Percentiles rank a stretch among this genome's conserved stretches.
These are phyloP conservation scores for Plasmodium sp. DNA, from an alignment of 169 alveolate genomes.

Conservation along the genomic window DNA sequence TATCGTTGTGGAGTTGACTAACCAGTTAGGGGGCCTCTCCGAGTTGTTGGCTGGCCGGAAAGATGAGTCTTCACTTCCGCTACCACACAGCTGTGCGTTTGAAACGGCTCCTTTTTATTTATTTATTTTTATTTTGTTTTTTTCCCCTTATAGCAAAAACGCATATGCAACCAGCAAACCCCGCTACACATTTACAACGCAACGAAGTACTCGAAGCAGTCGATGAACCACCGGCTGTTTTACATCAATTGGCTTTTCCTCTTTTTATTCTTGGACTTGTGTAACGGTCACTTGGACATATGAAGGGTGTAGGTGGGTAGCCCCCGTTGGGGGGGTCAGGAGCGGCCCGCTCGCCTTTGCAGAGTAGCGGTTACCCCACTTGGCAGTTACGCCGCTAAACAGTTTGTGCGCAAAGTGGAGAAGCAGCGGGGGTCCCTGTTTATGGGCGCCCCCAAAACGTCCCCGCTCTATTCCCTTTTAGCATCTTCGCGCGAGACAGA, in stretches of 20 bases:
- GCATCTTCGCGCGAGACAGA: neutral
- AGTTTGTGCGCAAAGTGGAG: neutral
- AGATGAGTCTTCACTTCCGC: neutral
- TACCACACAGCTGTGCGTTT: neutral
- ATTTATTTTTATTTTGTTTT: neutral
- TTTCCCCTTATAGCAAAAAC: slow-evolving; percentile 10
- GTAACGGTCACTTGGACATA: slow-evolving; percentile 78
- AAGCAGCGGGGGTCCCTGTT: neutral
- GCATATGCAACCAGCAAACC: slow-evolving; percentile 50
- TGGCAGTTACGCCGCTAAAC: neutral
- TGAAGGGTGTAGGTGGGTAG: neutral
- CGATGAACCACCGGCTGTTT: slow-evolving; percentile 84
- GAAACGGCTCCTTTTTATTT: neutral
- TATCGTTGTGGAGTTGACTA: too few relatives aligned
- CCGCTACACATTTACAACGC: slow-evolving; percentile 78
- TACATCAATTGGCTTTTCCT: slow-evolving; percentile 83
- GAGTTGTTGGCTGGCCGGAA: neutral
- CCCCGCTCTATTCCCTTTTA: neutral
- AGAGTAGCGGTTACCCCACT: neutral
- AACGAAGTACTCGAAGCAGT: slow-evolving; percentile 80
- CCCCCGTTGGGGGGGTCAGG: neutral
- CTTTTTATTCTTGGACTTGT: slow-evolving; percentile 77
- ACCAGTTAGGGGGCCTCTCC: too few relatives aligned
- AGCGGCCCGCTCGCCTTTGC: neutral
- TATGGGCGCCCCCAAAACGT: neutral